Base-by-base conservation (phyloP, 2,329 filamentous ascomycete species). In the Orbilia blumenaviensis region DNA sequence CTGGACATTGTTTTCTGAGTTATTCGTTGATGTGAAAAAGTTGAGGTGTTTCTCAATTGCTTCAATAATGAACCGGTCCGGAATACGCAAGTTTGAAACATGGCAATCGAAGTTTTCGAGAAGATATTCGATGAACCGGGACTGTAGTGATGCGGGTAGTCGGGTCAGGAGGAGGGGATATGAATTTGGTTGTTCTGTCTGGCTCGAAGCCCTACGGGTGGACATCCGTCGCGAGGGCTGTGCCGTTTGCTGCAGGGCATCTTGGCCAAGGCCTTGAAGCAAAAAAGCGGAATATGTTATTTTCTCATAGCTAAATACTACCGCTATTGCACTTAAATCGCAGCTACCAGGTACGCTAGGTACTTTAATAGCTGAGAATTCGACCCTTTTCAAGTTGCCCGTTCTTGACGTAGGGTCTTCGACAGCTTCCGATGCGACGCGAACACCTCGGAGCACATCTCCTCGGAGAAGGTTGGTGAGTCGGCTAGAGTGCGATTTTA, bases 391-490 rank as follows among this genome's bases (percentile, higher is more conserved):
- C 5, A 75, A 34, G 9, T 54, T 52, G 0, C 71, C 71, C 3
- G 71, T 68, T 36, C 64, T 48, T 18, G 71, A 68, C 5, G 63
- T 27, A 23, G 71, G 16, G 36, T 75, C 63, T 10, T 67, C 71
- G 9, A 56, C 52, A 12, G 50, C 3, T 8, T 58, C 16, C 54
- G 71, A n/a, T 60, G 63, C 46, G 56, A 75, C 71, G 56, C 71
- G 71, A 52, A 75, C 63, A 29, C 71, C 71, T 6, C 71, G 71
- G 16, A 75, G 34, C 34, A 75, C 71, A 68, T 75, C 71, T 12
- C 71, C 71, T 25, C 71, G 71, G 12, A 75, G 34, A n/a, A 75
- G 23, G 41, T 75, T 75, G 2, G 63, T 38, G 8, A 75, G 27
- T 14, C 56, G 63, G 12, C 44, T 68, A 16, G 71, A 68, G 29